phyloP scores from a whole-genome alignment of 2,329 filamentous ascomycete genomes.

The Diaporthe sp. region DNA sequence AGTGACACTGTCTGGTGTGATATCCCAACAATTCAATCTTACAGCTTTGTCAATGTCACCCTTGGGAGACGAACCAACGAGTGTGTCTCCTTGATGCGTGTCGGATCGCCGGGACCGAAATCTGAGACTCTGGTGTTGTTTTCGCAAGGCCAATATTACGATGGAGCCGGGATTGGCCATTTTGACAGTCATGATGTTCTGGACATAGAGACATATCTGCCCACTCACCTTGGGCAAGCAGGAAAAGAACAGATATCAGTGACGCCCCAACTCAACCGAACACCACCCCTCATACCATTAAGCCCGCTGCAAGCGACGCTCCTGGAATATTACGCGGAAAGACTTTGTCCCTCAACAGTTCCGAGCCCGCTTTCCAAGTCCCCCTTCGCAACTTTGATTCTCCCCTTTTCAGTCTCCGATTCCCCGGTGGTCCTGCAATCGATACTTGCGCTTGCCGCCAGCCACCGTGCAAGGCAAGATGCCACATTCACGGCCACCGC shows the following conservation, averaged over 20 bases:
- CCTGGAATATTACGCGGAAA: conserved; percentile 33
- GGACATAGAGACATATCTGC: background rate
- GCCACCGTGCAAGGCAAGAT: conserved; percentile 33
- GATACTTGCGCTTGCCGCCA: conserved; percentile 34
- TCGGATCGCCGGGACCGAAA: too few species aligned
- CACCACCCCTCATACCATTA: background rate
- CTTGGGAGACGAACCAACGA: background rate
- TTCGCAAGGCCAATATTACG: background rate
- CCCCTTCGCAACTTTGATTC: conserved; percentile 35
- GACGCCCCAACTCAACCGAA: background rate
- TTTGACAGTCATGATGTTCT: background rate
- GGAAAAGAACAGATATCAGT: background rate
- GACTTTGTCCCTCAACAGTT: conserved; percentile 34
- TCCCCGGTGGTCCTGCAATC: conserved; percentile 33
- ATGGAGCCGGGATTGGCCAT: background rate
- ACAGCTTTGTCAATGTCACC: conserved; percentile 32
- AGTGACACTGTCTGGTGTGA: conserved; percentile 25
- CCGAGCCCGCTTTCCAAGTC: conserved; percentile 31
- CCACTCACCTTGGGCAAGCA: too few species aligned
- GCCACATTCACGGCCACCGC: conserved; percentile 30
- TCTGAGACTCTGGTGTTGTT: background rate
- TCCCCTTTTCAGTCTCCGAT: conserved; percentile 30
- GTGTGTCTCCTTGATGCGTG: background rate
- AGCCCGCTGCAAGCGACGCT: conserved; percentile 12
- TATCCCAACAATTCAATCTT: conserved; percentile 30